A percentile compares a stretch with the other conserved stretches of the same genome.
These are phyloP conservation scores for Phytophthora litchii DNA, from an alignment of 352 stramenopile genomes.

Conservation along the genomic window DNA sequence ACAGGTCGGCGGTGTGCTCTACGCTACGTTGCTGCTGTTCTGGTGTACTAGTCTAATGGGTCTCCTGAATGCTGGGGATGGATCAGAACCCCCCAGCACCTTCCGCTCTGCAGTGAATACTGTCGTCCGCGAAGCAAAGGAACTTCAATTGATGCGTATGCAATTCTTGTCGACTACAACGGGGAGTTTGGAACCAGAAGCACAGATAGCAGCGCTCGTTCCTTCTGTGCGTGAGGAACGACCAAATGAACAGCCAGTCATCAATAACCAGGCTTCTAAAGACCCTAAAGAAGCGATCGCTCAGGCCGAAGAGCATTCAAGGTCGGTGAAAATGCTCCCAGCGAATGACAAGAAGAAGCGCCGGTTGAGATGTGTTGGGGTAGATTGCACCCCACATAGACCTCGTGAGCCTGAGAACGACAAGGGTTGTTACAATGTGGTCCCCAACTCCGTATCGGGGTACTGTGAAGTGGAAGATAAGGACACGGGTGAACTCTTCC, in stretches of 20 bases:
- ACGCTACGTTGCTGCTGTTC: conserved; percentile 18
- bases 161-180: conserved; percentile 12
- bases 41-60: conserved; percentile 16
- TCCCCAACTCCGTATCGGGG: conserved; percentile 18
- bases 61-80: conserved; percentile 6
- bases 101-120: conserved; percentile 17
- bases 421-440: conserved; percentile 20
- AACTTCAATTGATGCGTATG: conserved; percentile 16
- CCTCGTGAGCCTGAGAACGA: conserved; percentile 26
- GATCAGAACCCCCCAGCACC: not conserved
- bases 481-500: conserved; percentile 33
- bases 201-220: conserved; percentile 4
- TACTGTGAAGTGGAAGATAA: conserved; percentile 35
- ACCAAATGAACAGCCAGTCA: not conserved
- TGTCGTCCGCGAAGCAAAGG: conserved; percentile 13
- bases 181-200: conserved; percentile 4
- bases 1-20: conserved; percentile 15
- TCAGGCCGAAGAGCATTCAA: conserved; percentile 21
- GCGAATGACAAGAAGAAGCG: conserved; percentile 18
- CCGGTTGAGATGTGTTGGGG: conserved; percentile 22
- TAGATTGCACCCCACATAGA: conserved; percentile 19
- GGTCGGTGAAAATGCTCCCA: conserved; percentile 24
- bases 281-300: conserved; percentile 2
- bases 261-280: not conserved
- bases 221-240: conserved; percentile 12